Evolutionary conservation across 176 grass and related monocot species (phyloP), one percentile per base, ranked within the genome.

Genomic region (Avena eriantha): DNA sequence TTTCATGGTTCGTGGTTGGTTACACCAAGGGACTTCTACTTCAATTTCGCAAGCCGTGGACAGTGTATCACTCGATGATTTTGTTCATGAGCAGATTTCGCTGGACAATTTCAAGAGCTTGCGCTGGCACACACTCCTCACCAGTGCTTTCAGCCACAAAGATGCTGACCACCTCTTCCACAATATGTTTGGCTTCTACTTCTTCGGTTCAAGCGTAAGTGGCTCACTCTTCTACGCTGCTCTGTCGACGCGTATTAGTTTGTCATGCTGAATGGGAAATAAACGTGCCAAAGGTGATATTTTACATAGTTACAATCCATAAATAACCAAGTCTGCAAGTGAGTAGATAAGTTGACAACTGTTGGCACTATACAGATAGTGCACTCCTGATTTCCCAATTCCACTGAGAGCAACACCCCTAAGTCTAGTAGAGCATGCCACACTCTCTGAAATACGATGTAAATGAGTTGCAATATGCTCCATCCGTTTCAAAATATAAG

Each of bases 161-260:
- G 79, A 92, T 16, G 0, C 9, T 43, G 16, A 63, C 70, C 96
- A 92, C 82, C 92, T 98, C 29, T 5, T 95, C 59, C 65, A 74
- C 65, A 95, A 95, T 89, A 95, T 94, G 93, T 23, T 98, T 19
- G 88, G 88, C 17, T 79, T 98, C 79, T 98, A 88, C 89, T 94
- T 94, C 88, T 98, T 95, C 45, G 93, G 96, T 57, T 72, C 47
- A 80, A 88, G 69, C 87, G 93, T 95, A 94, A 91, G 88, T 59
- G 75, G 6, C 29, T 11, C 19, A 5, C 26, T 39, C 16, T n/a
- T 87, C 23, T 78, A 8, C 54, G n/a, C 1, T 61, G 5, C 33
- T 82, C 21, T 2, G 4, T 23, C 10, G 22, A 49, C 12, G 11
- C 21, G 22, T 60, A 60, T 60, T 22, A n/a, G n/a, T 60, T 56